Conservation (phyloP, 1,139 yeast species). For the Nakaseomyces sp. region DNA sequence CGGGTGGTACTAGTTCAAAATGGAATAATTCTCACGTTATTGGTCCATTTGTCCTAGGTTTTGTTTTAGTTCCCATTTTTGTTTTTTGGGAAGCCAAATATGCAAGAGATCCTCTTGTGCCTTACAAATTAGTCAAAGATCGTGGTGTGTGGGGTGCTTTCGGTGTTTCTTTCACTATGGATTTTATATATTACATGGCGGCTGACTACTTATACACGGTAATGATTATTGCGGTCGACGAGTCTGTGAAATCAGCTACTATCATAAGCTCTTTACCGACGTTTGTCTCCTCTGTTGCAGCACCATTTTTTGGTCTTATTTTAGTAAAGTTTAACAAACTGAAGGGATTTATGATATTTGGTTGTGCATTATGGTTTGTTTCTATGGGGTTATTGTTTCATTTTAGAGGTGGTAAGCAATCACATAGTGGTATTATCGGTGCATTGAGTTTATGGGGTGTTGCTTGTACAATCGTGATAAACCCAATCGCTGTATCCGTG, state of each 20-base stretch:
- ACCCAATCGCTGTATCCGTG: slow-evolving; percentile 57
- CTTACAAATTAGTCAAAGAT: slow-evolving; percentile 48
- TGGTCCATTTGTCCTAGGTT: slow-evolving; percentile 59
- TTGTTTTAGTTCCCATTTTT: slow-evolving; percentile 46
- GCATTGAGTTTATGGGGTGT: slow-evolving; percentile 59
- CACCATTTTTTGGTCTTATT: slow-evolving; percentile 50
- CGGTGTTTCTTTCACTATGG: slow-evolving; percentile 33
- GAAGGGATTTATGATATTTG: slow-evolving; percentile 53
- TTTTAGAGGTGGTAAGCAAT: slow-evolving; percentile 46
- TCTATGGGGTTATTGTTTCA: slow-evolving; percentile 51
- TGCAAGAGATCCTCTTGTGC: slow-evolving; percentile 51
- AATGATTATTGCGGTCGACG: slow-evolving; percentile 52
- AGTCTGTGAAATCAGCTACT: slow-evolving; percentile 51
- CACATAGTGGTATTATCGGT: slow-evolving; percentile 55
- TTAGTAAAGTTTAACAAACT: slow-evolving; percentile 45
- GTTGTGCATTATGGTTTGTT: slow-evolving; percentile 46
- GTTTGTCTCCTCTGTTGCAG: slow-evolving; percentile 55
- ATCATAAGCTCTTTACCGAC: slow-evolving; percentile 56
- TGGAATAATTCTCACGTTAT: slow-evolving; percentile 52
- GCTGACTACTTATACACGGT: slow-evolving; percentile 60
- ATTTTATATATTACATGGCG: slow-evolving; percentile 59
- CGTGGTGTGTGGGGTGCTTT: slow-evolving; percentile 64
- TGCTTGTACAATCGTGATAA: slow-evolving; percentile 65
- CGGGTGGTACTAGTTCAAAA: slow-evolving; percentile 45
- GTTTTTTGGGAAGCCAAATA: slow-evolving; percentile 45